Evolutionary conservation across 2,329 filamentous ascomycete species (phyloP).

Genomic region (Penicillium thymicola): DNA sequence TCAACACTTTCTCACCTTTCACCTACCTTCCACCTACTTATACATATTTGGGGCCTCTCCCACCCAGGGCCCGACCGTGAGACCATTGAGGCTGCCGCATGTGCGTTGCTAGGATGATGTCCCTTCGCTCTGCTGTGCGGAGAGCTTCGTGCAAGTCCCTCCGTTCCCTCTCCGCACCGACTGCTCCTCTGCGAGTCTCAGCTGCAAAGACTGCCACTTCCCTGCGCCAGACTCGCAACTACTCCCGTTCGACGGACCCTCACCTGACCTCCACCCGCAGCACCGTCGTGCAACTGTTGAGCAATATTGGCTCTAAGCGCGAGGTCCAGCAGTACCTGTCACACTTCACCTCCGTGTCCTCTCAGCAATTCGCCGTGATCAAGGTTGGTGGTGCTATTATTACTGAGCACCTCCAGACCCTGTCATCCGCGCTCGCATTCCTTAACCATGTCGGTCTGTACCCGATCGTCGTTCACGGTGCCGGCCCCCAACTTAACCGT

Average conservation of each 20-base stretch:
- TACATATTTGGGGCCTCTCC: conserved; percentile 17
- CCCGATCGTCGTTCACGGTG: conserved; percentile 93
- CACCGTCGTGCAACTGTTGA: conserved; percentile 84
- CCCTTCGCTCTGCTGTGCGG: conserved; percentile 45
- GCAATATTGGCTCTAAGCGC: conserved; percentile 92
- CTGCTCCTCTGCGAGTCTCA: conserved; percentile 29
- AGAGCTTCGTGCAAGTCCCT: conserved; percentile 44
- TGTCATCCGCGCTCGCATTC: conserved; percentile 85
- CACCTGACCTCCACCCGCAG: conserved; percentile 64
- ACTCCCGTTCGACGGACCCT: conserved; percentile 46
- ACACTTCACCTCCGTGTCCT: conserved; percentile 94
- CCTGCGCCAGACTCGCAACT: conserved; percentile 37
- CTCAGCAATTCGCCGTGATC: conserved; percentile 96
- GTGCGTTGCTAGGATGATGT: conserved; percentile 43
- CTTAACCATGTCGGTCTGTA: conserved; percentile 92
- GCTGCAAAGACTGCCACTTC: conserved; percentile 29
- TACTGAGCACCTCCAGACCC: conserved; percentile 86
- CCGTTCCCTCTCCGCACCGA: conserved; percentile 41
- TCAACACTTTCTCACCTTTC: conserved; percentile 10
- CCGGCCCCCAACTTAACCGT: conserved; percentile 90
- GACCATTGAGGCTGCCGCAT: conserved; percentile 40
- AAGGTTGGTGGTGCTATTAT: conserved; percentile 97
- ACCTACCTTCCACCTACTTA: conserved; percentile 2
- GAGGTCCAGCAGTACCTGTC: conserved; percentile 97
- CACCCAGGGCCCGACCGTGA: conserved; percentile 13